phyloP scores from a whole-genome alignment of 1,284 basidiomycete genomes.

The Rhodotorula sp. region DNA sequence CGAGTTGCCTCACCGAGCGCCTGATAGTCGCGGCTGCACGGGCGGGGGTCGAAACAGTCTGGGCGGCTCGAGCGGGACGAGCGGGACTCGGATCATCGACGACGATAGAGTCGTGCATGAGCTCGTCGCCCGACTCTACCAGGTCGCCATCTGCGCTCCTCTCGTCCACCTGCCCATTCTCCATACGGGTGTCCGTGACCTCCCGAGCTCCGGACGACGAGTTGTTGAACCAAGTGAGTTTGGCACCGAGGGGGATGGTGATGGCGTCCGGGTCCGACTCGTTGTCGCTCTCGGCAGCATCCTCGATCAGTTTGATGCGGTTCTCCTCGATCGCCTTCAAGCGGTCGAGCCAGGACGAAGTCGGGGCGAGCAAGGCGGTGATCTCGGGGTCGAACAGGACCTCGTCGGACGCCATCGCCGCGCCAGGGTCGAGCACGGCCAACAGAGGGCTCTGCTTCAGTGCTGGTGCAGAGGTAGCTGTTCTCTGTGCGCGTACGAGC shows the following conservation, averaged over 20 bases:
- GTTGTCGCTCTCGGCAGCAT: not conserved
- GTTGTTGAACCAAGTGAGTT: not conserved
- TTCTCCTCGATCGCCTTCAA: not conserved
- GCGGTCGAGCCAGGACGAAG: not conserved
- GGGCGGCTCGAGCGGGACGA: too few relatives aligned
- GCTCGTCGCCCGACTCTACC: too few relatives aligned
- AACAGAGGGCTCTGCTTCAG: too few relatives aligned
- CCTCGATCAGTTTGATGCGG: not conserved
- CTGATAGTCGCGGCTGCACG: not conserved
- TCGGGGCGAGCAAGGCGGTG: too few relatives aligned
- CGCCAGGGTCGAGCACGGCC: not conserved
- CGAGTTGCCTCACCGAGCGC: not conserved
- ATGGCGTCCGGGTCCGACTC: constrained; percentile 1
- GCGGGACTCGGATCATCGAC: too few relatives aligned
- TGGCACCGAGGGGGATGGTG: not conserved
- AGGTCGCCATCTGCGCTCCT: not conserved
- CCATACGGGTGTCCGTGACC: not conserved
- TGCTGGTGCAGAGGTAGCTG: too few relatives aligned
- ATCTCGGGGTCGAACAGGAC: too few relatives aligned
- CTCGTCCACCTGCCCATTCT: not conserved
- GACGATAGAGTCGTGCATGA: too few relatives aligned
- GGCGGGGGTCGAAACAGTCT: too few relatives aligned
- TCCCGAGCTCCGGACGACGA: not conserved
- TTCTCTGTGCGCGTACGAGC: too few relatives aligned
- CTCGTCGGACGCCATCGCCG: too few relatives aligned